phyloP scores from a whole-genome alignment of 2,329 filamentous ascomycete genomes.

The Cercospora nicotianae region DNA sequence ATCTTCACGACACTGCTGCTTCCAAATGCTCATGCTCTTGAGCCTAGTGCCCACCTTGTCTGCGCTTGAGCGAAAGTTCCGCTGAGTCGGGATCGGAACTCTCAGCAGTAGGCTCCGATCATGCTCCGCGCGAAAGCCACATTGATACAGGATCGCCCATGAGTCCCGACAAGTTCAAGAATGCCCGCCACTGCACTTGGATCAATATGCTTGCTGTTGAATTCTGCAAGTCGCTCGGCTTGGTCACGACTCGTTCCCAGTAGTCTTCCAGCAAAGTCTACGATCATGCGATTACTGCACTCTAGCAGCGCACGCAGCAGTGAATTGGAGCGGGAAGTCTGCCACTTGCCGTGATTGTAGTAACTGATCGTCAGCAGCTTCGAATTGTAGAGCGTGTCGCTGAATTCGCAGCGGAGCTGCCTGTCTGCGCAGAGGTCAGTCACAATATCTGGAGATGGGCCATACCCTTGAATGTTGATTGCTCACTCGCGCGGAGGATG shows the following conservation, averaged over 20 bases:
- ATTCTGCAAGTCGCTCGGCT: background rate
- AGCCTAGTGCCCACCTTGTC: background rate
- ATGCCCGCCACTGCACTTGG: background rate
- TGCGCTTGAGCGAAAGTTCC: background rate
- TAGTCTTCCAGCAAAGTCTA: background rate
- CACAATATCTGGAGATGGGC: background rate
- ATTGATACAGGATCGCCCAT: conserved; percentile 1
- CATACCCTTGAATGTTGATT: background rate
- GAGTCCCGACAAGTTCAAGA: background rate
- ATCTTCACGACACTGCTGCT: background rate
- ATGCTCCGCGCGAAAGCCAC: background rate
- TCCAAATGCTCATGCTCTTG: background rate
- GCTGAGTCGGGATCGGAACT: background rate
- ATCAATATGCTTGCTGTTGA: background rate
- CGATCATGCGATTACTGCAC: background rate
- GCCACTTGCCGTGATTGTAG: background rate
- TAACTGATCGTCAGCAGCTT: background rate
- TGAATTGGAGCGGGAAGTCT: background rate
- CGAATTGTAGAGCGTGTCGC: conserved; percentile 3
- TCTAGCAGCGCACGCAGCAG: background rate
- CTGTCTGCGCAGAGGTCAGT: background rate
- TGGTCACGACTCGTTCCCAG: background rate
- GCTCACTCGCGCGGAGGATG: background rate
- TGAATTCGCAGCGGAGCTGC: conserved; percentile 3
- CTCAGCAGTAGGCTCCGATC: background rate